Evolutionary conservation across 257 asterid genomes (phyloP), one percentile per base, ranked within the genome.

Genomic region (Petunia axillaris): DNA sequence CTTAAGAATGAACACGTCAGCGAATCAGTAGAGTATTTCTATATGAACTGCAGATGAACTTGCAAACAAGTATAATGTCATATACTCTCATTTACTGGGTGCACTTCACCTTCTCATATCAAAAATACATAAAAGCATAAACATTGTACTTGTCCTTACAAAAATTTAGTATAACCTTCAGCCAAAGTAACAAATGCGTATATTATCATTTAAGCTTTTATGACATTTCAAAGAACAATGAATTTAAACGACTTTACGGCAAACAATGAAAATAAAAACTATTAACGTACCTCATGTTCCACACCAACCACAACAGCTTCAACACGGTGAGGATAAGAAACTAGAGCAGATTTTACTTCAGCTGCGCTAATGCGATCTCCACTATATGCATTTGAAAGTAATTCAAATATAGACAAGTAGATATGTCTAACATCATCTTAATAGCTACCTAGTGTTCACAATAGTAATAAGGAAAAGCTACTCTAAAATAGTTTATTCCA

Each of bases 291-390:
- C 97, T 95, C 99, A 64, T 95, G 97, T 85, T 95, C 98, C 82
- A 95, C 89, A 63, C 99, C 99, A 78, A 95, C 98, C 53, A 95
- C 99, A 71, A 98, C 99, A 64, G 99, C 99, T 89, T 95, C 99
- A 82, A 93, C 91, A 82, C 98, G 92, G 81, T 90, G 93, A 11
- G 95, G 95, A 81, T 95, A 97, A 52, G 99, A 91, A 84, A 95
- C 99, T 81, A 95, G 89, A 80, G 99, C 99, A 57, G 99, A 95
- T 91, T 95, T 98, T 87, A 95, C 98, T 87, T 95, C 99, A 76
- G 98, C 97, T 0, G 99, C 92, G 63, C 99, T 98, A 86, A 95
- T 95, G 44, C 98, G 97, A 83, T 93, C 98, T 54, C 99, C 99
- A 83, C 99, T 95, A 85, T 77, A 76, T 62, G 67, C n/a, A 70